Percentiles rank a stretch among this genome's conserved stretches.
Evolutionary conservation across 352 stramenopile genomes (phyloP).

Genomic region (Phytopythium litorale): DNA sequence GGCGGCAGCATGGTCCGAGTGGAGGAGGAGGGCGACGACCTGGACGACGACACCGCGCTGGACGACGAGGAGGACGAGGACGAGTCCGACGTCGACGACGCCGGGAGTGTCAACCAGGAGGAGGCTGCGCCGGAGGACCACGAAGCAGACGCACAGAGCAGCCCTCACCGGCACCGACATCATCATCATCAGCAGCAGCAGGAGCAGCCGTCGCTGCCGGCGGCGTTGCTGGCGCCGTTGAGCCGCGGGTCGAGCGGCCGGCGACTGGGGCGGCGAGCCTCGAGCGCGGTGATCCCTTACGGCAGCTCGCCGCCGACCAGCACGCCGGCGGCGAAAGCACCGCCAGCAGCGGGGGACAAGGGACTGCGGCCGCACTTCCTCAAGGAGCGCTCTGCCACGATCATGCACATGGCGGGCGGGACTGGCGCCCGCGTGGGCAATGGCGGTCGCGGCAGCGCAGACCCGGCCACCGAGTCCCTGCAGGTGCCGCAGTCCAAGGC

Average conservation of each 20-base stretch:
- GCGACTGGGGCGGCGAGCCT: neutral
- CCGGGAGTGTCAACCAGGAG: neutral
- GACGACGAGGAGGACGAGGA: conserved; percentile 17
- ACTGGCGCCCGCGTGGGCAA: neutral
- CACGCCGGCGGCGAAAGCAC: neutral
- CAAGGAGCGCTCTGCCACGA: conserved; percentile 48
- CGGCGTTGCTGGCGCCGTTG: neutral
- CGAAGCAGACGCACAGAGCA: neutral
- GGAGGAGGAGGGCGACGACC: conserved; percentile 20
- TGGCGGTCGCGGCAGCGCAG: too few relatives aligned
- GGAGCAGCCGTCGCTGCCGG: neutral
- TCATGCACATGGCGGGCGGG: conserved; percentile 23
- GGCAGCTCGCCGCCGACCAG: neutral
- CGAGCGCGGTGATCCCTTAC: neutral
- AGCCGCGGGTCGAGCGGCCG: neutral
- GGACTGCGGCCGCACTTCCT: conserved; percentile 39
- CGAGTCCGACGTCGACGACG: conserved; percentile 5
- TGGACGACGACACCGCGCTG: conserved; percentile 9
- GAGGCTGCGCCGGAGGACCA: neutral
- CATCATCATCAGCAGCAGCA: neutral
- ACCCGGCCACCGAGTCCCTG: conserved; percentile 1
- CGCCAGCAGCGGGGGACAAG: conserved; percentile 29
- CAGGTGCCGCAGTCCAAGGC: conserved; percentile 46
- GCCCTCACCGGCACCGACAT: neutral
- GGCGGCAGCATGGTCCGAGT: conserved; percentile 16